A percentile compares a stretch with the other conserved stretches of the same genome.
phyloP scores from a whole-genome alignment of 306 rosid genomes.

The Benincasa hispida region DNA sequence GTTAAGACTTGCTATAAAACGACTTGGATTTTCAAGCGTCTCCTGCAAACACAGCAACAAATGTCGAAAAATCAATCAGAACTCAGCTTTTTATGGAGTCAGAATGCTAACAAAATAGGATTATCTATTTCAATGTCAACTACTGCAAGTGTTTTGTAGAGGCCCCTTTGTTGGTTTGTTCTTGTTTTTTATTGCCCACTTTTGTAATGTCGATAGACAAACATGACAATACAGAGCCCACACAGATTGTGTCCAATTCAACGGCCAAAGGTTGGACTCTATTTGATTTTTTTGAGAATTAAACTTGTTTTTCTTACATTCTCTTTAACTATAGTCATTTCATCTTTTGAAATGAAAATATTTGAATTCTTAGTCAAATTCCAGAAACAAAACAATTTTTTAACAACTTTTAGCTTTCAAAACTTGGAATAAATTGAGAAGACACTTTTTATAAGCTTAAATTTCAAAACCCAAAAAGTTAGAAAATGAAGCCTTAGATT shows the following conservation, averaged over 20 bases:
- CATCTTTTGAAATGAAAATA: too few relatives aligned
- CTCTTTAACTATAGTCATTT: too few relatives aligned
- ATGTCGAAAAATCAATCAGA: background rate
- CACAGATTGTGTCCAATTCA: background rate
- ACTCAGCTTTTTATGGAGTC: background rate
- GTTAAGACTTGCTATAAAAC: slow-evolving; percentile 21
- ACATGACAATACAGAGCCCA: background rate
- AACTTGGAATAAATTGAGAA: too few relatives aligned
- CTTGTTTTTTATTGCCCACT: background rate
- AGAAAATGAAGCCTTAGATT: too few relatives aligned
- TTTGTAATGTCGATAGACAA: background rate
- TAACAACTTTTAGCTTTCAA: too few relatives aligned
- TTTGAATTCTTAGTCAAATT: too few relatives aligned
- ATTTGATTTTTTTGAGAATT: too few relatives aligned
- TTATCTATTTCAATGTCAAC: background rate
- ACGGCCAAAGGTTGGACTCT: background rate
- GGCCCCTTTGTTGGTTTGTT: background rate
- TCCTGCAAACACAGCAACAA: slow-evolving; percentile 37
- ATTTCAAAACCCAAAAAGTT: too few relatives aligned
- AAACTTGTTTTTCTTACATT: background rate
- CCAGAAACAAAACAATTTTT: too few relatives aligned
- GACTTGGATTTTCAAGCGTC: slow-evolving; percentile 22
- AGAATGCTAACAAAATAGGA: background rate
- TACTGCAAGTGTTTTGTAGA: background rate
- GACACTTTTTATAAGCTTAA: too few relatives aligned